Percentiles rank a stretch among this genome's conserved stretches.
Conservation (phyloP, 208 protist species). For the Leishmania tropica region DNA sequence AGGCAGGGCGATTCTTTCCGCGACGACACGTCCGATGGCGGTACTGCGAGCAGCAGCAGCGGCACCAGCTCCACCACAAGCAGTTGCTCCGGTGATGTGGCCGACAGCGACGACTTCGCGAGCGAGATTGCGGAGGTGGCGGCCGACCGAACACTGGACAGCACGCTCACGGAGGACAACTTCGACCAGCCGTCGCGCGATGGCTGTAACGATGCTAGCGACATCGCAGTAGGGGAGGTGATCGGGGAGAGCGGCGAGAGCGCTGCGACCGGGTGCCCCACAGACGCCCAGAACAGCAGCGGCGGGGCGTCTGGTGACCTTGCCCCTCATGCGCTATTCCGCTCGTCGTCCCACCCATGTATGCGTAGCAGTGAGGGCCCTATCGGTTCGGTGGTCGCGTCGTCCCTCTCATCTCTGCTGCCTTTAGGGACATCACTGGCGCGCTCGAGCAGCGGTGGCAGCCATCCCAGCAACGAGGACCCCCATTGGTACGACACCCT, state of each 20-base stretch:
- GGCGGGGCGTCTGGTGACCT: constrained; percentile 8
- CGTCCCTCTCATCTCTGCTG: constrained; percentile 4
- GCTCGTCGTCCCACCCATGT: neutral
- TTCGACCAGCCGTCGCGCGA: constrained; percentile 2
- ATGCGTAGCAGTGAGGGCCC: constrained; percentile 16
- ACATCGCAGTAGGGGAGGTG: neutral
- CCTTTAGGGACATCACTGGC: neutral
- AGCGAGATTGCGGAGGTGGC: constrained; percentile 5
- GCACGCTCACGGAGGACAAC: constrained; percentile 20
- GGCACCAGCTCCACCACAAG: constrained; percentile 2
- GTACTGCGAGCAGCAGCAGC: constrained; percentile 7
- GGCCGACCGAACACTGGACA: constrained; percentile 18
- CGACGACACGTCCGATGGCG: constrained; percentile 6
- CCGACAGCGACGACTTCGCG: neutral
- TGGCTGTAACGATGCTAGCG: constrained; percentile 8
- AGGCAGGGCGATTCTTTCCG: neutral
- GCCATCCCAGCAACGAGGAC: constrained; percentile 5
- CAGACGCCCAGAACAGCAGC: constrained; percentile 8
- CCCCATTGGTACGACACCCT: constrained; percentile 11
- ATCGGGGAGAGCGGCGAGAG: neutral
- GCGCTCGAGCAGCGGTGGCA: constrained; percentile 1
- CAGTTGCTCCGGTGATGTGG: neutral
- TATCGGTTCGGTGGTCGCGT: neutral
- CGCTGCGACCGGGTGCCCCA: neutral
- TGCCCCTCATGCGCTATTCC: neutral